Conservation (phyloP, 768 basidiomycete species). For the Pulveroboletus sp. region DNA sequence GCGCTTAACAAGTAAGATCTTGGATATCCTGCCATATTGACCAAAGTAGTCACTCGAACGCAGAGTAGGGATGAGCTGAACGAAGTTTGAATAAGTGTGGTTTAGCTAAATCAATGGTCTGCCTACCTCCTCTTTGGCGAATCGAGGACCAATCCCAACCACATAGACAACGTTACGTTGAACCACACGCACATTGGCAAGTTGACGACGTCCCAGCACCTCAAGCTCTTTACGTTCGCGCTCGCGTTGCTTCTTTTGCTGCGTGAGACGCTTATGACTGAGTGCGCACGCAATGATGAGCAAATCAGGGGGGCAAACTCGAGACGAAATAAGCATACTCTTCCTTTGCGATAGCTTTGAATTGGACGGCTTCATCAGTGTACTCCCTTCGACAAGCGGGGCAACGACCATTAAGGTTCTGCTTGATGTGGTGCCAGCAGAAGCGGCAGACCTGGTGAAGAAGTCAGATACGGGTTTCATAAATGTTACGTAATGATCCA, state of each 20-base stretch:
- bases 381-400: slow-evolving; percentile 94
- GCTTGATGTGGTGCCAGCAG: slow-evolving; percentile 98
- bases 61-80: slow-evolving; percentile 82
- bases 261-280: slow-evolving; percentile 91
- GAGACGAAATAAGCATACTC: slow-evolving; percentile 60
- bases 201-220: slow-evolving; percentile 72
- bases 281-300: slow-evolving; percentile 11
- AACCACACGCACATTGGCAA: slow-evolving; percentile 93
- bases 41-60: slow-evolving; percentile 97
- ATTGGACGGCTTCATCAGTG: slow-evolving; percentile 88
- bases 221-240: slow-evolving; percentile 96
- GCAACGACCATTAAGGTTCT: slow-evolving; percentile 92
- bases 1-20: slow-evolving; percentile 90
- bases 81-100: slow-evolving; percentile 2
- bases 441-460: slow-evolving; percentile 89
- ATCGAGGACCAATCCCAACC: slow-evolving; percentile 88
- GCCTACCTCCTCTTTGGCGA: slow-evolving; percentile 93
- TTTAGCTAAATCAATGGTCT: background rate
- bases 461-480: slow-evolving; percentile 14
- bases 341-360: slow-evolving; percentile 91
- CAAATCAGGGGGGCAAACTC: slow-evolving; percentile 2
- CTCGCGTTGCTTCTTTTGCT: slow-evolving; percentile 92
- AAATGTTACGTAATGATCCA: slow-evolving; percentile 12
- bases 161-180: slow-evolving; percentile 96
- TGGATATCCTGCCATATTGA: slow-evolving; percentile 96